Evolutionary conservation across 805 yeast species (phyloP), one percentile per base, ranked within the genome.

Genomic region (Candida easanensis): DNA sequence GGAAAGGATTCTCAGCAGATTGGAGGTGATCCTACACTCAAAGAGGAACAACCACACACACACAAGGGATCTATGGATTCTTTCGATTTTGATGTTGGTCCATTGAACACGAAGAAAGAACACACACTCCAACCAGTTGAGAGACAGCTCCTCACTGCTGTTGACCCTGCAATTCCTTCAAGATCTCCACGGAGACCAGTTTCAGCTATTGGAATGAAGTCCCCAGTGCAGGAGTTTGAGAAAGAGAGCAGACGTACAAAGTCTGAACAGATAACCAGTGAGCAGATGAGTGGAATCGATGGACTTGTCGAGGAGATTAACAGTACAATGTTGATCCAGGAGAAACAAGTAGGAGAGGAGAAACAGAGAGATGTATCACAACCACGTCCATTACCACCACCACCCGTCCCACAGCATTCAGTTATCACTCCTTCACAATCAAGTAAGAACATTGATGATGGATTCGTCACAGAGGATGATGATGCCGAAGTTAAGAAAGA

Each of bases 141-240:
- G 13, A 46, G 51, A 36, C 26, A 43, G 18, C 20, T 28, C 7
- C 33, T 49, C 5, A 50, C 52, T 6, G 26, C 42, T 7, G 28
- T 54, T 3, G 51, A 49, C 26, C 52, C 50, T 9, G 38, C 57
- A 2, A 53, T 58, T 34, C 63, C 63, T 13, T 54, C 63, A 13
- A 53, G 63, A 45, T 57, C 63, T 1, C 54, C 56, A 39, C 43
- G 45, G 7, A 57, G 63, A 53, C 63, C 63, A n/a, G 35, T 52
- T 4, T 50, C 56, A 19, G 22, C 44, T 4, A 35, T 41, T 35
- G 49, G 47, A 2, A 18, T 41, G 10, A 39, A 33, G 13, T 15
- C 43, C 4, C 41, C 41, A 30, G 25, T 27, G 5, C 21, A 38
- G 10, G 17, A 22, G 4, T 34, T 19, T 17, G 46, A 45, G 25